Evolutionary conservation across 139 green algal species (phyloP).

Genomic region (Chlamydomonas asymmetrica): DNA sequence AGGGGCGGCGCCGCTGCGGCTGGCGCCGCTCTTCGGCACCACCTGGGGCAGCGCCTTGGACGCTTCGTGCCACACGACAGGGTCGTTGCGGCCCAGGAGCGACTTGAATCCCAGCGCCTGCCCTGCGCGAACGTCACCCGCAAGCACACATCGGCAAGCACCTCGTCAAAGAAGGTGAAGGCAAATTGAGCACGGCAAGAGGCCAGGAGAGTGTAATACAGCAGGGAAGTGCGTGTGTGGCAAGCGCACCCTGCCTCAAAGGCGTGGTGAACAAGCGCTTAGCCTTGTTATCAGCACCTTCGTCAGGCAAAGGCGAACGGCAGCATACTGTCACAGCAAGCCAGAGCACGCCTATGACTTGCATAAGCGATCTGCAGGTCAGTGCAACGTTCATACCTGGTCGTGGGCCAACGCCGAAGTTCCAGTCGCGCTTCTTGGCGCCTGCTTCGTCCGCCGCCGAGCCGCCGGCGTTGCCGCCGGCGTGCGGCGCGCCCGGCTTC

Average conservation of each 20-base stretch:
- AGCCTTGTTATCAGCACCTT: no score
- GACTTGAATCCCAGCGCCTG: slow-evolving; percentile 45
- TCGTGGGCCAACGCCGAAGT: slow-evolving; percentile 54
- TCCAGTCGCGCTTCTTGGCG: slow-evolving; percentile 48
- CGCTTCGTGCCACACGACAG: slow-evolving; percentile 67
- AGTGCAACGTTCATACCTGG: slow-evolving; percentile 49
- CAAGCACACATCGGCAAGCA: no score
- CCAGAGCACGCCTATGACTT: background rate
- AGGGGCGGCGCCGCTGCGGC: background rate
- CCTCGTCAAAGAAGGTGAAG: no score
- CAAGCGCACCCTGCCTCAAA: no score
- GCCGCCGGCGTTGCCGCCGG: background rate
- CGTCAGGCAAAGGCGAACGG: no score
- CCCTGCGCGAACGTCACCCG: slow-evolving; percentile 11
- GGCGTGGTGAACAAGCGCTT: no score
- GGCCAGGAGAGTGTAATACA: no score
- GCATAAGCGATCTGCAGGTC: no score
- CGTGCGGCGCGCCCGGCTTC: slow-evolving; percentile 2
- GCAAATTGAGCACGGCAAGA: no score
- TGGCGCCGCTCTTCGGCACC: background rate
- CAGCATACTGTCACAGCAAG: no score
- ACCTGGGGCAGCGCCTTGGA: slow-evolving; percentile 42
- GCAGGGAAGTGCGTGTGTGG: no score
- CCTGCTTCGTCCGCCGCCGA: slow-evolving; percentile 3
- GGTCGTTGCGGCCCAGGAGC: slow-evolving; percentile 59